Base-by-base conservation (phyloP, 495 filamentous ascomycete species). In the Tuber brumale region DNA sequence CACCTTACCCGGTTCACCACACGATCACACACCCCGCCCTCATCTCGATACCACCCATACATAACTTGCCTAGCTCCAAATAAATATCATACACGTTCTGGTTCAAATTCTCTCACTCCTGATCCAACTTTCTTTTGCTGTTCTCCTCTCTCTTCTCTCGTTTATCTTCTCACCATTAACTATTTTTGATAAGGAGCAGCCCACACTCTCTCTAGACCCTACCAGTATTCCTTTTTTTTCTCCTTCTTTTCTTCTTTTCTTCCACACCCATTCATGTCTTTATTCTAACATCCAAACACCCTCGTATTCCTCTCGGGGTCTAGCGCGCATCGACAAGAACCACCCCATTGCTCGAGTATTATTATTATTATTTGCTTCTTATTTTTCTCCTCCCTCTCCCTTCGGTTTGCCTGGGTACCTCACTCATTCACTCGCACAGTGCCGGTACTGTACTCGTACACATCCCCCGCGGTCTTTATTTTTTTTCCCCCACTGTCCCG, bases 331-430 rank as follows among this genome's bases (percentile, higher is more conserved):
- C 27, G 57, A 35, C 27, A 27, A 66, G 27, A 66, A 35, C 3
- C 21, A 51, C 19, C 19, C 27, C 8, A 5, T 66, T 27, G 5
- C 37, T 39, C 37, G 37, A 39, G 37, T 39, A 48, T 57, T 27
- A 57, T n/a, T 27, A 57, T n/a, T 57, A 5, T 35, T 66, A 35
- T 66, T 66, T 66, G 57, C 57, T 66, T 66, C 57, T 66, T 66
- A 31, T 35, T 66, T 19, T 66, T 19, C 27, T 66, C 31, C 27
- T 35, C 57, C 3, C 27, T 16, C n/a, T 27, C n/a, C 31, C 57
- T 35, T 66, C 57, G 57, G 57, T 18, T 66, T 35, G 2, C 57
- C 31, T 66, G 57, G 31, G 27, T 61, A 61, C 51, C n/a, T 10
- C n/a, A n/a, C 51, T 61, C 51, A 16, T 31, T 61, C 51, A 31